A percentile compares a stretch with the other conserved stretches of the same genome.
These are phyloP conservation scores for Phyllosticta paracitricarpa DNA, from an alignment of 2,329 filamentous ascomycete species.

Conservation along the genomic window DNA sequence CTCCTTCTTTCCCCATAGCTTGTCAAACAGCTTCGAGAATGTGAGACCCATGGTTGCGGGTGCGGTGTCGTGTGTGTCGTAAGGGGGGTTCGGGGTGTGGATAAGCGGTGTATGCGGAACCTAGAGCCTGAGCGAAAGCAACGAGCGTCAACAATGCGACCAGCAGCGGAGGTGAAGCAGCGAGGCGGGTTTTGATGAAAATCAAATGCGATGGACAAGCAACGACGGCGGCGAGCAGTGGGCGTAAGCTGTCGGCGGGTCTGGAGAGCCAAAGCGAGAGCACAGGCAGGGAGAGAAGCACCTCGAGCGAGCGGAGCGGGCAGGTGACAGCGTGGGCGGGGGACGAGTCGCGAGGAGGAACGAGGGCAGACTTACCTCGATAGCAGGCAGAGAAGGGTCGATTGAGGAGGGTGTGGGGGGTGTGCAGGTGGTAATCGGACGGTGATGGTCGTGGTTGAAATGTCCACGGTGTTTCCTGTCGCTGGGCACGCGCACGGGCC, in stretches of 20 bases:
- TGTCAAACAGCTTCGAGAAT: slow-evolving; percentile 93
- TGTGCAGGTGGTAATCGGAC: slow-evolving; percentile 4
- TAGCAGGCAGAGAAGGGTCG: neutral
- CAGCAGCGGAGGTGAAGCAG: neutral
- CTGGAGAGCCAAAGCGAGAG: slow-evolving; percentile 4
- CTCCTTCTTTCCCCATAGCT: slow-evolving; percentile 98
- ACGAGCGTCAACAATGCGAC: slow-evolving; percentile 1
- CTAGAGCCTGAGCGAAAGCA: neutral
- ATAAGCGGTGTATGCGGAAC: slow-evolving; percentile 9
- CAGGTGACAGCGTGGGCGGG: neutral
- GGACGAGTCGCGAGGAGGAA: neutral
- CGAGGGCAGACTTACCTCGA: slow-evolving; percentile 6
- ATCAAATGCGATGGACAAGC: slow-evolving; percentile 3
- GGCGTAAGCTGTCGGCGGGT: slow-evolving; percentile 6
- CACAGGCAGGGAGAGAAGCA: slow-evolving; percentile 2
- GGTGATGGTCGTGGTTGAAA: slow-evolving; percentile 10
- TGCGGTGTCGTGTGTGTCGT: neutral
- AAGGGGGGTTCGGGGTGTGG: slow-evolving; percentile 5
- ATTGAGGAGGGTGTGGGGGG: slow-evolving; percentile 7
- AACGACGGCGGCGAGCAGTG: slow-evolving; percentile 3
- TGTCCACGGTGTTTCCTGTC: slow-evolving; percentile 11
- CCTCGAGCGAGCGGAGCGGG: neutral
- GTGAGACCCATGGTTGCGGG: slow-evolving; percentile 78
- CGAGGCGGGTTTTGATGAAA: neutral
- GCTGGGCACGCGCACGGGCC: slow-evolving; percentile 8